Percentiles rank a stretch among this genome's conserved stretches.
Evolutionary conservation across 2,329 filamentous ascomycete genomes (phyloP).

Genomic region (Helminthosporium solani): DNA sequence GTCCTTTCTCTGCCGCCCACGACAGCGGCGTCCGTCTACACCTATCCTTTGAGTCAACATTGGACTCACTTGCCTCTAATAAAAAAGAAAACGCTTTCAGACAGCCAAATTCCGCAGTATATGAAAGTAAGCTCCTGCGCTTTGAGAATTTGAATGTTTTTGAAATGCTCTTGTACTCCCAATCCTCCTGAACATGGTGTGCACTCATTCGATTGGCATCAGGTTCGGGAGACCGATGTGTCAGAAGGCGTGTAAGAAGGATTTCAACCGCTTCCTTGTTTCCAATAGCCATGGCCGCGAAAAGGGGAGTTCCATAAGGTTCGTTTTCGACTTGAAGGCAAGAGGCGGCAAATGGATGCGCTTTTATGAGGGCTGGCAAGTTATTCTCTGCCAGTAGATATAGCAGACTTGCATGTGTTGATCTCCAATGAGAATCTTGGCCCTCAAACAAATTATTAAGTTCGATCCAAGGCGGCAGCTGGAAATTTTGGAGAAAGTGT

Average conservation of each 20-base stretch:
- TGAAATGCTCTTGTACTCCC: not conserved
- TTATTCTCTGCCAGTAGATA: constrained; percentile 5
- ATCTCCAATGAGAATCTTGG: constrained; percentile 10
- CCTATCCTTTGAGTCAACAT: not conserved
- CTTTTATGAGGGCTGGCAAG: constrained; percentile 26
- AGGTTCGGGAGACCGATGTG: not conserved
- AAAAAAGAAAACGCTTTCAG: not conserved
- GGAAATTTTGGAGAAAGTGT: constrained; percentile 20
- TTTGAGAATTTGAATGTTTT: constrained; percentile 6
- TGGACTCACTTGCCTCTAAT: not conserved
- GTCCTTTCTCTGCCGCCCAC: constrained; percentile 4
- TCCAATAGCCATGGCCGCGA: constrained; percentile 38
- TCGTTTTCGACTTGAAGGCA: constrained; percentile 25
- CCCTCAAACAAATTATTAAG: constrained; percentile 36
- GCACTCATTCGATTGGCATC: not conserved
- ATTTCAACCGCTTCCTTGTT: constrained; percentile 14
- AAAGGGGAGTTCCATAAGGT: constrained; percentile 36
- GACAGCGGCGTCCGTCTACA: not conserved
- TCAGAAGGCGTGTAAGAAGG: not conserved
- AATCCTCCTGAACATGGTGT: not conserved
- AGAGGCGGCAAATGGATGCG: constrained; percentile 15
- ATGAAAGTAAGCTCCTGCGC: not conserved
- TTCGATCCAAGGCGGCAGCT: constrained; percentile 24
- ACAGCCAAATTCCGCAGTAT: constrained; percentile 3
- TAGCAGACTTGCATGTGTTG: constrained; percentile 6